phyloP scores from a whole-genome alignment of 1,139 yeast genomes.

The Taphrina deformans region DNA sequence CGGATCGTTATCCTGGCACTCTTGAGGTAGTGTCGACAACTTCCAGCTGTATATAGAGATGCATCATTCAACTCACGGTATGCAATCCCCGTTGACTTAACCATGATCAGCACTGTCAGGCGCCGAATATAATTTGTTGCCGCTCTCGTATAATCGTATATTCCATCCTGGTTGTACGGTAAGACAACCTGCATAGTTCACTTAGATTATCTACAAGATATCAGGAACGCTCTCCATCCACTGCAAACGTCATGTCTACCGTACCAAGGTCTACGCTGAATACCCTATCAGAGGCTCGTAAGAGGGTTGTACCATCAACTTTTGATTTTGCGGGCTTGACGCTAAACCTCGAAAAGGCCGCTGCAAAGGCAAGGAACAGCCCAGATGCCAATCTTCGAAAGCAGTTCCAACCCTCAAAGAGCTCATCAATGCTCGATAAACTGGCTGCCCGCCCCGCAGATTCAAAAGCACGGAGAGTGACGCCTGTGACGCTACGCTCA shows the following conservation, averaged over 20 bases:
- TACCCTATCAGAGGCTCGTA: constrained; percentile 2
- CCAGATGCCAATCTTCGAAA: background rate
- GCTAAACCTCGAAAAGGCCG: constrained; percentile 11
- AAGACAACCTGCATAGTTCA: background rate
- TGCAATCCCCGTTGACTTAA: too few species aligned
- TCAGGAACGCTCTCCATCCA: too few species aligned
- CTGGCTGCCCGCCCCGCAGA: constrained; percentile 6
- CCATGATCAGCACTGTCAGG: too few species aligned
- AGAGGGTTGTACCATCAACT: background rate
- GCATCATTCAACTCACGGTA: too few species aligned
- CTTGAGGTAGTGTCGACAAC: background rate
- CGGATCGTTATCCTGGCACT: constrained; percentile 1
- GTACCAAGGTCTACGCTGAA: background rate
- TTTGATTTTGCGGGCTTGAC: constrained; percentile 12
- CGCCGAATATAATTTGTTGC: background rate
- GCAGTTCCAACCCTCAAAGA: background rate
- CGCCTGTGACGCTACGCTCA: background rate
- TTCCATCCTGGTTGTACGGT: background rate
- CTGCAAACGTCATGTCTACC: background rate
- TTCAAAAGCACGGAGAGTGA: background rate
- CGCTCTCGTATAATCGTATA: background rate
- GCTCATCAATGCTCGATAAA: constrained; percentile 8
- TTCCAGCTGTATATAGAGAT: background rate
- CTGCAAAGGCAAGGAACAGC: constrained; percentile 1
- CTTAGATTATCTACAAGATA: too few species aligned